Conservation (phyloP, 2,329 filamentous ascomycete species). For the Leptodontidium sp. region DNA sequence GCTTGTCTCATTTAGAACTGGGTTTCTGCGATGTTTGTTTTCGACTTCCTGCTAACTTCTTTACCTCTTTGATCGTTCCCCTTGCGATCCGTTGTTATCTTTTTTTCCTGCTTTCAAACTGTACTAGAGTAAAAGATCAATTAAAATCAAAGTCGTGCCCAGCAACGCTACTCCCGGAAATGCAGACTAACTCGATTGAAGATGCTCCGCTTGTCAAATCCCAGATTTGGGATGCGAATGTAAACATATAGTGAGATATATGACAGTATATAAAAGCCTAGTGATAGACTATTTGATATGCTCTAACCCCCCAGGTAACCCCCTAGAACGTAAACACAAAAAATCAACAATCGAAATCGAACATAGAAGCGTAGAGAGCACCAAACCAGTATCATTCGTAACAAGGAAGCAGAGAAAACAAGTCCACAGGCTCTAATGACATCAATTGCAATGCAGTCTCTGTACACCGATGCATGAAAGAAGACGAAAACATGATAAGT, state of each 20-base stretch:
- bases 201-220: too few relatives aligned
- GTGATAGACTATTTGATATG: conserved; percentile 10
- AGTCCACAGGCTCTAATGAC: conserved; percentile 18
- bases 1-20: too few relatives aligned
- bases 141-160: too few relatives aligned
- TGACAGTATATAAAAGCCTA: not conserved
- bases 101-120: too few relatives aligned
- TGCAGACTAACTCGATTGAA: too few relatives aligned
- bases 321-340: not conserved
- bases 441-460: conserved; percentile 12
- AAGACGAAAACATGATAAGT: not conserved
- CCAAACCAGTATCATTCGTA: not conserved
- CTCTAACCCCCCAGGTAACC: not conserved
- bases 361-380: not conserved
- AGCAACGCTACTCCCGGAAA: too few relatives aligned
- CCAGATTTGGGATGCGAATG: not conserved
- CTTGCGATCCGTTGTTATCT: too few relatives aligned
- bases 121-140: too few relatives aligned
- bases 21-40: too few relatives aligned
- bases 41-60: too few relatives aligned
- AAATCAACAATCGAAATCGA: not conserved
- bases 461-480: not conserved
- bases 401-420: not conserved
- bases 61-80: too few relatives aligned
- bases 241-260: not conserved